phyloP scores from a whole-genome alignment of 148 eudicot genomes.

The Rhododendron ovatum region DNA sequence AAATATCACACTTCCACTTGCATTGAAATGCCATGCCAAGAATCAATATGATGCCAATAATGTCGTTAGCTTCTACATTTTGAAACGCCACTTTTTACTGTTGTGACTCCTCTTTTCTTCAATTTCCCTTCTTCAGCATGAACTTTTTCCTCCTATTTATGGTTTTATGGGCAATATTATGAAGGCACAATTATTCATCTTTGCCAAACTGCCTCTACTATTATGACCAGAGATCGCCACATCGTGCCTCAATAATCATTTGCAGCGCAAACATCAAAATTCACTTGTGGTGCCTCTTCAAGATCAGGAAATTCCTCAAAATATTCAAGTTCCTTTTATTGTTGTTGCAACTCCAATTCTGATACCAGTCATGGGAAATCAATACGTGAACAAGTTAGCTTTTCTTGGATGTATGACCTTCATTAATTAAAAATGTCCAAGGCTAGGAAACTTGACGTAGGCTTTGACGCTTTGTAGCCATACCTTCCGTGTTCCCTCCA shows the following conservation, averaged over 20 bases:
- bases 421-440: background rate
- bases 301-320: background rate
- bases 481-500: background rate
- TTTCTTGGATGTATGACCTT: background rate
- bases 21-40: background rate
- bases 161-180: background rate
- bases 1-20: background rate
- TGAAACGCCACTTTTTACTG: background rate
- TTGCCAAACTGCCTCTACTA: background rate
- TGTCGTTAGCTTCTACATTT: background rate
- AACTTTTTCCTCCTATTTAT: background rate
- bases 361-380: background rate
- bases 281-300: background rate
- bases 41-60: background rate
- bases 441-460: background rate
- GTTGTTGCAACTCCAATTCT: background rate
- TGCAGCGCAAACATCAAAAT: background rate
- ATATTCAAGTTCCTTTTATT: background rate
- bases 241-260: background rate
- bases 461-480: conserved; percentile 3
- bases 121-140: background rate
- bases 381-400: background rate
- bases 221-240: background rate
- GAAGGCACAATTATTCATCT: background rate
- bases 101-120: background rate